Percentiles rank a stretch among this genome's conserved stretches.
Conservation (phyloP, 495 filamentous ascomycete species). For the Bryoglossum gracile region DNA sequence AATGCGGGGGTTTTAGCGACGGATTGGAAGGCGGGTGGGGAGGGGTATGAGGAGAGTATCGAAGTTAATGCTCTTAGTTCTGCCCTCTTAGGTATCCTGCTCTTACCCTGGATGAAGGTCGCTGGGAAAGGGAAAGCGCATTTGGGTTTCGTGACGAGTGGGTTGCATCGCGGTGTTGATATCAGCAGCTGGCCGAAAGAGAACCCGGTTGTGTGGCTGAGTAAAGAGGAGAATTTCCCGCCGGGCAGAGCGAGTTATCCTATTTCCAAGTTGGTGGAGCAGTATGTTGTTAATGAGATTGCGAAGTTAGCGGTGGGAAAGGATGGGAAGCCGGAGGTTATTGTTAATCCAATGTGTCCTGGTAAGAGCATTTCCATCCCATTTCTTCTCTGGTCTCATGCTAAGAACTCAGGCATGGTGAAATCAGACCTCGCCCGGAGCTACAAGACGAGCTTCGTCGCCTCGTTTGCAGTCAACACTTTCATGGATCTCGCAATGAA, state of each 20-base stretch:
- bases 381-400: not conserved
- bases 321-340: slow-evolving; percentile 31
- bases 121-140: slow-evolving; percentile 22
- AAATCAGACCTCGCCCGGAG: slow-evolving; percentile 31
- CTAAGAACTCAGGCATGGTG: slow-evolving; percentile 25
- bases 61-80: slow-evolving; percentile 24
- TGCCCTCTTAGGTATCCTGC: slow-evolving; percentile 18
- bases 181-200: slow-evolving; percentile 13
- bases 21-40: not conserved
- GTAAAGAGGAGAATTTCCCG: slow-evolving; percentile 27
- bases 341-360: slow-evolving; percentile 36
- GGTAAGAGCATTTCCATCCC: no score
- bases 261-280: slow-evolving; percentile 34
- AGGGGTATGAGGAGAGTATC: slow-evolving; percentile 23
- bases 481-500: slow-evolving; percentile 24
- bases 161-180: slow-evolving; percentile 19
- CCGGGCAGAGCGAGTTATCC: slow-evolving; percentile 23
- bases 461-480: slow-evolving; percentile 10
- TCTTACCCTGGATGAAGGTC: slow-evolving; percentile 25
- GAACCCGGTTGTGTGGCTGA: slow-evolving; percentile 27
- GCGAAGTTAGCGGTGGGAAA: slow-evolving; percentile 24
- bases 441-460: slow-evolving; percentile 18
- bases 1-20: slow-evolving; percentile 23
- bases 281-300: slow-evolving; percentile 31
- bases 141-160: slow-evolving; percentile 24